Evolutionary conservation across 2,329 filamentous ascomycete genomes (phyloP).

Genomic region (Hypoxylon sp.): DNA sequence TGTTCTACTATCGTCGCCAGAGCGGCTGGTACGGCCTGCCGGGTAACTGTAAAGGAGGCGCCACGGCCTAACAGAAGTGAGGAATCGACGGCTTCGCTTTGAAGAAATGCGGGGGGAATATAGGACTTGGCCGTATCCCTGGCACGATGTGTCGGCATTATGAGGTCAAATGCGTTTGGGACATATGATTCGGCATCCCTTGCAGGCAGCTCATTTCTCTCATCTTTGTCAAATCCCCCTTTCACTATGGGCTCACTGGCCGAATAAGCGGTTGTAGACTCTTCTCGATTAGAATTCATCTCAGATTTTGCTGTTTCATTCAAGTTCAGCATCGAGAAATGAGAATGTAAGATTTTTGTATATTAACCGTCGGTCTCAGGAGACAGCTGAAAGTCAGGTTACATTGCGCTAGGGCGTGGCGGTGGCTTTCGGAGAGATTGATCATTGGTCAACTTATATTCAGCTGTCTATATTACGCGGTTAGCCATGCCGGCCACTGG

Average conservation of each 20-base stretch:
- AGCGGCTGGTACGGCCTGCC: slow-evolving; percentile 1
- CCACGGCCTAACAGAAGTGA: slow-evolving; percentile 5
- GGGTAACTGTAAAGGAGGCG: slow-evolving; percentile 11
- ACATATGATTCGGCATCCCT: background rate
- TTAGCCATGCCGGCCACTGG: background rate
- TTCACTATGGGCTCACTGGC: background rate
- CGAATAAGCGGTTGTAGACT: background rate
- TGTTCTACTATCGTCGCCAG: slow-evolving; percentile 2
- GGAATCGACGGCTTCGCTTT: slow-evolving; percentile 8
- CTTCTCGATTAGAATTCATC: slow-evolving; percentile 11
- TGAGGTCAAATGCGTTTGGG: slow-evolving; percentile 3
- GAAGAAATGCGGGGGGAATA: slow-evolving; percentile 1
- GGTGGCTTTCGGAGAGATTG: background rate
- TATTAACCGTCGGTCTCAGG: background rate
- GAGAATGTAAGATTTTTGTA: too few species aligned
- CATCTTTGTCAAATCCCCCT: background rate
- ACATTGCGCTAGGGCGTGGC: background rate
- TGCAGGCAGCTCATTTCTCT: background rate
- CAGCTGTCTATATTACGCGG: background rate
- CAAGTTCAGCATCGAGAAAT: background rate
- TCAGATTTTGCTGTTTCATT: background rate
- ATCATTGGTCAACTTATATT: background rate
- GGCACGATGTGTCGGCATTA: slow-evolving; percentile 1
- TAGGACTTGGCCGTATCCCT: background rate
- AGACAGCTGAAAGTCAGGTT: slow-evolving; percentile 3